Evolutionary conservation across 306 rosid genomes (phyloP).

Genomic region (Gynostemma pentaphyllum): DNA sequence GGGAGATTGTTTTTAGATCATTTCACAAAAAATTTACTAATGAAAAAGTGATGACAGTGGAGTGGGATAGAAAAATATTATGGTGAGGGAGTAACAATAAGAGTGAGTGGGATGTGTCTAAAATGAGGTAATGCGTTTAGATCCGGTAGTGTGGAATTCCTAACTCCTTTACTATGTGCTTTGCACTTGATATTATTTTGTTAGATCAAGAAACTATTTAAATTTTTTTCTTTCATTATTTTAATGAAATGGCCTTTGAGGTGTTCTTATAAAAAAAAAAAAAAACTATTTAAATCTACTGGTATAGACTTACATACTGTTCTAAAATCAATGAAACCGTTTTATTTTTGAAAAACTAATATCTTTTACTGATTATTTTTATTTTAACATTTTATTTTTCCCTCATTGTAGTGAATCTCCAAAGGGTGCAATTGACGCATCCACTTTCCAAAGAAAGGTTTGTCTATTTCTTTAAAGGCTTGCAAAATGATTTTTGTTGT

Average conservation of each 20-base stretch:
- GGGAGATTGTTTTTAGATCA: too few relatives aligned
- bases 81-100: background rate
- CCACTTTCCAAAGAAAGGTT: conserved; percentile 95
- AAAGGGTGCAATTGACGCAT: conserved; percentile 92
- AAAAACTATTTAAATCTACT: too few relatives aligned
- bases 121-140: background rate
- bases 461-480: background rate
- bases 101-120: background rate
- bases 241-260: too few relatives aligned
- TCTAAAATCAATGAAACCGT: background rate
- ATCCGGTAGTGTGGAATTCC: background rate
- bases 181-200: background rate
- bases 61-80: background rate
- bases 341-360: background rate
- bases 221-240: too few relatives aligned
- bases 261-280: too few relatives aligned
- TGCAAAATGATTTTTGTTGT: background rate
- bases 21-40: too few relatives aligned
- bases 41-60: too few relatives aligned
- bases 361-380: background rate
- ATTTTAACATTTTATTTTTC: background rate
- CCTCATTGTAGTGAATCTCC: conserved; percentile 73
- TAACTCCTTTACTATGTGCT: background rate
- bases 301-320: background rate
- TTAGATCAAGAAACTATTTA: too few relatives aligned